Percentiles rank a stretch among this genome's conserved stretches.
Evolutionary conservation across 2,329 filamentous ascomycete genomes (phyloP).

Genomic region (Penicillium sp.): DNA sequence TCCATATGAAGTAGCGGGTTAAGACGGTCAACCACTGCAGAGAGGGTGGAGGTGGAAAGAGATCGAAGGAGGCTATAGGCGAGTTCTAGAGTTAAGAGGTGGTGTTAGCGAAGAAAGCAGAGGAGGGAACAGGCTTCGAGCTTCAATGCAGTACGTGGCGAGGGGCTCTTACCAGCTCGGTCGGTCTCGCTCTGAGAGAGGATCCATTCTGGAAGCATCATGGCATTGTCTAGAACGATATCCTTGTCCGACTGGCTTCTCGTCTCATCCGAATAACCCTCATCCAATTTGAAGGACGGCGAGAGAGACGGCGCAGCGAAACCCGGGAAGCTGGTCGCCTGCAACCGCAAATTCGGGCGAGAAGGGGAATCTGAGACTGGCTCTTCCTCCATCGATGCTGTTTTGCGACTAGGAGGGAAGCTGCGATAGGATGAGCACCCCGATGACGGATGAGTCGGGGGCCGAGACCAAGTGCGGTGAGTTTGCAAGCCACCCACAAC

Average conservation of each 20-base stretch:
- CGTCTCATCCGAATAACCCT: constrained; percentile 79
- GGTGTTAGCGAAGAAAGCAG: constrained; percentile 14
- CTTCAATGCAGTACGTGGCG: background rate
- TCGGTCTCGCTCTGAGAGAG: constrained; percentile 51
- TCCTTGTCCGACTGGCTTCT: constrained; percentile 45
- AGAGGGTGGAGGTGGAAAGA: constrained; percentile 72
- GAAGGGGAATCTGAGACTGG: constrained; percentile 19
- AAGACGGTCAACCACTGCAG: constrained; percentile 72
- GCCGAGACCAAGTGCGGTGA: background rate
- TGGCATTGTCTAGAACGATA: constrained; percentile 34
- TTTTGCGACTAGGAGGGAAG: background rate
- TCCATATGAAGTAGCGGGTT: constrained; percentile 87
- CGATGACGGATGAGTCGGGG: constrained; percentile 2
- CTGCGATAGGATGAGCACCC: constrained; percentile 2
- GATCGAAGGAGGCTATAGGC: constrained; percentile 72
- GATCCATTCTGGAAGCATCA: constrained; percentile 52
- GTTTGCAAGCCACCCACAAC: constrained; percentile 1
- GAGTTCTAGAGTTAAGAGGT: constrained; percentile 55
- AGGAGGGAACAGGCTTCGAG: constrained; percentile 2
- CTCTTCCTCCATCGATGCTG: constrained; percentile 31
- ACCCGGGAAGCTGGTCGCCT: constrained; percentile 25
- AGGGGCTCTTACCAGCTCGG: constrained; percentile 48
- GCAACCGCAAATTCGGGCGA: constrained; percentile 24
- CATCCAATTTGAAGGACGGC: constrained; percentile 62
- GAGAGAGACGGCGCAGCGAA: constrained; percentile 29